Percentiles rank a stretch among this genome's conserved stretches.
Evolutionary conservation across 139 green algal genomes (phyloP).

Genomic region (Chlorella sorokiniana): DNA sequence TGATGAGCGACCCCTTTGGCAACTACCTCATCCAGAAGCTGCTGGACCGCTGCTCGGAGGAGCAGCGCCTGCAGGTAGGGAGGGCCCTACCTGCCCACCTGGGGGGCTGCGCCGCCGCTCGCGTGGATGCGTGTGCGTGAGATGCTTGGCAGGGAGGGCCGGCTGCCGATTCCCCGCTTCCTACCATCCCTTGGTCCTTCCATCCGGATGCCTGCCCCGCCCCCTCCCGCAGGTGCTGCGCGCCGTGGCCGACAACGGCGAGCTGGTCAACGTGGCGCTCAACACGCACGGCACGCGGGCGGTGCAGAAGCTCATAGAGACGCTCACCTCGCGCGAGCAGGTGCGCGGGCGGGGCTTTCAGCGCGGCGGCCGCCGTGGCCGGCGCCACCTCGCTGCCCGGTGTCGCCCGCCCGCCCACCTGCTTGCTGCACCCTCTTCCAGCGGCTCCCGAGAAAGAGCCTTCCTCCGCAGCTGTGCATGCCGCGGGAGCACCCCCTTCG

Average conservation of each 20-base stretch:
- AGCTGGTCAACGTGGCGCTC: slow-evolving; percentile 88
- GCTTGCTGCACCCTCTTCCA: neutral
- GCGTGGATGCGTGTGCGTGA: too few species aligned
- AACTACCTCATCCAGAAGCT: slow-evolving; percentile 99
- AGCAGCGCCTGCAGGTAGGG: slow-evolving; percentile 77
- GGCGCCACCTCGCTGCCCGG: too few species aligned
- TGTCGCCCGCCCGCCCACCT: neutral
- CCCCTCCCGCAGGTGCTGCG: slow-evolving; percentile 67
- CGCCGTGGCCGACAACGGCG: slow-evolving; percentile 70
- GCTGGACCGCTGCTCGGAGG: slow-evolving; percentile 91
- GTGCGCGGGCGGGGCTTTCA: slow-evolving; percentile 50
- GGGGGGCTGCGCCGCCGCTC: too few species aligned
- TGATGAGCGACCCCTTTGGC: slow-evolving; percentile 99
- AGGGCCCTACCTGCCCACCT: too few species aligned
- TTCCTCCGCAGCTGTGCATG: too few species aligned
- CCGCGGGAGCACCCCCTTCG: too few species aligned
- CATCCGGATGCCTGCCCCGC: too few species aligned
- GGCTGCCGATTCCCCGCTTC: too few species aligned
- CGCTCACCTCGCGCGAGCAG: slow-evolving; percentile 78
- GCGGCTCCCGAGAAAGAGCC: too few species aligned
- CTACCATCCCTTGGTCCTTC: too few species aligned
- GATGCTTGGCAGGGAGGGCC: neutral
- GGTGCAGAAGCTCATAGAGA: slow-evolving; percentile 88
- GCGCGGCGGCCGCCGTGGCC: too few species aligned
- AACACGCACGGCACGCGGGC: slow-evolving; percentile 97